Conservation (phyloP, 805 yeast genomes). For the Lipomyces mesembrius region DNA sequence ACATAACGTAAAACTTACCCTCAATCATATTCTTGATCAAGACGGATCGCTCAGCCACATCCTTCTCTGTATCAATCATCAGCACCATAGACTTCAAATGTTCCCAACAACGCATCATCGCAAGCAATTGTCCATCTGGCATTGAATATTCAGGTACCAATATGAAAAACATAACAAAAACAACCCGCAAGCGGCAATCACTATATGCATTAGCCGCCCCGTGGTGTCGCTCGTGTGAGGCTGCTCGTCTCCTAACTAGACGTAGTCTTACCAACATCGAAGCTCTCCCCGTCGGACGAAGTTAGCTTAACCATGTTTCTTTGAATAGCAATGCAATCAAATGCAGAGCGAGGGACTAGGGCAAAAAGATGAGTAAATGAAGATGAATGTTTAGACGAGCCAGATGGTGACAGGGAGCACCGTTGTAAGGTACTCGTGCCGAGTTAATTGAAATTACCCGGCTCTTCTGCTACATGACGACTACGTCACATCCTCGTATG, state of each 20-base stretch:
- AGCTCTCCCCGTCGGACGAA: constrained; percentile 80
- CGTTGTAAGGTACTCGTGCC: too few relatives aligned
- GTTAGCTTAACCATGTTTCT: constrained; percentile 51
- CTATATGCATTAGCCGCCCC: too few relatives aligned
- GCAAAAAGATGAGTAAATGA: not conserved
- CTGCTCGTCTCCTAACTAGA: not conserved
- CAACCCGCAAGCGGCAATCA: not conserved
- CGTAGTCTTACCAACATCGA: constrained; percentile 63
- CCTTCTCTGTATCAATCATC: constrained; percentile 47
- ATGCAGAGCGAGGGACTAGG: not conserved
- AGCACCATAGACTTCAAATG: not conserved
- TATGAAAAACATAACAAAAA: not conserved
- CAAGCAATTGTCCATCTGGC: not conserved
- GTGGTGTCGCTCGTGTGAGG: not conserved
- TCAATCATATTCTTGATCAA: constrained; percentile 84
- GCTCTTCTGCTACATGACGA: too few relatives aligned
- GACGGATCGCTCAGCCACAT: constrained; percentile 84
- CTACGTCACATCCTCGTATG: too few relatives aligned
- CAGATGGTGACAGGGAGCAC: too few relatives aligned
- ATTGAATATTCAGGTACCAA: not conserved
- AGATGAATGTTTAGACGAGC: not conserved
- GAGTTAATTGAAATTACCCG: too few relatives aligned
- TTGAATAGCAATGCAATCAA: not conserved
- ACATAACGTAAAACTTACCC: constrained; percentile 53
- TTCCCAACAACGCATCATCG: not conserved